phyloP scores from a whole-genome alignment of 164 flowering plant genomes.

The Vitis amurensis region DNA sequence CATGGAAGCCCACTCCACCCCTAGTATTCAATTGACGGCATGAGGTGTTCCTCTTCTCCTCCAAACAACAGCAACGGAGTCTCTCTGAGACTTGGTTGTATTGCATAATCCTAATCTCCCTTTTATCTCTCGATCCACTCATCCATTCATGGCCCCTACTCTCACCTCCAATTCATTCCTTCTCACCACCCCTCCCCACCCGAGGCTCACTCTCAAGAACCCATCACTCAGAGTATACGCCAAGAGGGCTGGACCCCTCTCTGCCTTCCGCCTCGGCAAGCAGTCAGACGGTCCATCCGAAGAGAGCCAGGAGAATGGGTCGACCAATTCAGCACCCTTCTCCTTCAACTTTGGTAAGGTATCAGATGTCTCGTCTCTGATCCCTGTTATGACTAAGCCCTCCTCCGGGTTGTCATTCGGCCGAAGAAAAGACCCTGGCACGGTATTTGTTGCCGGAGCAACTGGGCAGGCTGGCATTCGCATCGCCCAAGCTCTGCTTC shows the following conservation, averaged over 20 bases:
- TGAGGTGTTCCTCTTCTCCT: too few species aligned
- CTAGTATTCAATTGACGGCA: background rate
- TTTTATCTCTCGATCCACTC: background rate
- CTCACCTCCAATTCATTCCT: slow-evolving; percentile 70
- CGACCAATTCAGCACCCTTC: slow-evolving; percentile 30
- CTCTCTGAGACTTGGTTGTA: too few species aligned
- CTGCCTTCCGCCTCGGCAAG: slow-evolving; percentile 40
- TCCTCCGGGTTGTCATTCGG: slow-evolving; percentile 49
- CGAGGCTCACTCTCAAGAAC: slow-evolving; percentile 27
- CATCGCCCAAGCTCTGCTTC: slow-evolving; percentile 68
- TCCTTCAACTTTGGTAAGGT: slow-evolving; percentile 47
- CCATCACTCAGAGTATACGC: slow-evolving; percentile 35
- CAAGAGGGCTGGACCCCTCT: slow-evolving; percentile 33
- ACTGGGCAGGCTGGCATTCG: slow-evolving; percentile 85
- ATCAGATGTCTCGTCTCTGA: slow-evolving; percentile 58
- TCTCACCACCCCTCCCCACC: slow-evolving; percentile 39
- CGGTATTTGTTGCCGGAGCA: slow-evolving; percentile 93
- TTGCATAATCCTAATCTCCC: background rate
- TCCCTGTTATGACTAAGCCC: slow-evolving; percentile 52
- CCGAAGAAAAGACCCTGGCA: slow-evolving; percentile 69
- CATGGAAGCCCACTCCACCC: too few species aligned
- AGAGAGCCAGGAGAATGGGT: slow-evolving; percentile 9
- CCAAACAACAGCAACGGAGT: too few species aligned
- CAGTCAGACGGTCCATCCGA: slow-evolving; percentile 19
- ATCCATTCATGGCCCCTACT: slow-evolving; percentile 58